phyloP scores from a whole-genome alignment of 352 stramenopile species.

The Vaucheria bursata region DNA sequence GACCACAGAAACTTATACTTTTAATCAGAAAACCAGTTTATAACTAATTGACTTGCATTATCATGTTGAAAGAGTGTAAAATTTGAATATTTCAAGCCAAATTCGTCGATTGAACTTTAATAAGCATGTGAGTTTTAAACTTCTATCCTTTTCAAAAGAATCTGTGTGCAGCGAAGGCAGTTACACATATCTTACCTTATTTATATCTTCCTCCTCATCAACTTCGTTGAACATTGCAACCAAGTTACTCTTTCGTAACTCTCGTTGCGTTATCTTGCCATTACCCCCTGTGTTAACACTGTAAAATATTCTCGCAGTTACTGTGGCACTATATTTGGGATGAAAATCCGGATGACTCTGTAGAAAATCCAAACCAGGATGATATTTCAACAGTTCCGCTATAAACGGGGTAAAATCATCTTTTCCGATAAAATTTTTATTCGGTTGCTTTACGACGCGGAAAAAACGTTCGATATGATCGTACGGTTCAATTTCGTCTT shows the following conservation, averaged over 20 bases:
- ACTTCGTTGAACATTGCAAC: constrained; percentile 87
- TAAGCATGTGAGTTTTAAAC: constrained; percentile 99
- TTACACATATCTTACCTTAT: constrained; percentile 87
- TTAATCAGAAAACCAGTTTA: no score
- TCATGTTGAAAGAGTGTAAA: constrained; percentile 74
- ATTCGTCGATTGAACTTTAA: constrained; percentile 91
- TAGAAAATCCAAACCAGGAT: constrained; percentile 89
- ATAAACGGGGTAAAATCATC: constrained; percentile 96
- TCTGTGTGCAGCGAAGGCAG: constrained; percentile 62
- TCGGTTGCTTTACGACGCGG: constrained; percentile 84
- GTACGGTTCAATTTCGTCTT: constrained; percentile 82
- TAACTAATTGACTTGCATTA: no score
- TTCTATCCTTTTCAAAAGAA: constrained; percentile 98
- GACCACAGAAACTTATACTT: no score
- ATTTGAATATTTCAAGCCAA: constrained; percentile 64
- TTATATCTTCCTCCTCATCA: constrained; percentile 98
- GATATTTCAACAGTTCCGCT: constrained; percentile 70
- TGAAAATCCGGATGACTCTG: constrained; percentile 96
- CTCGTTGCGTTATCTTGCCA: constrained; percentile 84
- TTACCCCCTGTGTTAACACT: constrained; percentile 81
- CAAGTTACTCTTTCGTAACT: constrained; percentile 84
- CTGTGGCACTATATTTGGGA: constrained; percentile 97
- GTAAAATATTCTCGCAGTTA: constrained; percentile 88
- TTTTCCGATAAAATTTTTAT: constrained; percentile 70
- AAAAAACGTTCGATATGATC: constrained; percentile 95